phyloP scores from a whole-genome alignment of 2,329 filamentous ascomycete genomes.

The Sporothrix protearum region DNA sequence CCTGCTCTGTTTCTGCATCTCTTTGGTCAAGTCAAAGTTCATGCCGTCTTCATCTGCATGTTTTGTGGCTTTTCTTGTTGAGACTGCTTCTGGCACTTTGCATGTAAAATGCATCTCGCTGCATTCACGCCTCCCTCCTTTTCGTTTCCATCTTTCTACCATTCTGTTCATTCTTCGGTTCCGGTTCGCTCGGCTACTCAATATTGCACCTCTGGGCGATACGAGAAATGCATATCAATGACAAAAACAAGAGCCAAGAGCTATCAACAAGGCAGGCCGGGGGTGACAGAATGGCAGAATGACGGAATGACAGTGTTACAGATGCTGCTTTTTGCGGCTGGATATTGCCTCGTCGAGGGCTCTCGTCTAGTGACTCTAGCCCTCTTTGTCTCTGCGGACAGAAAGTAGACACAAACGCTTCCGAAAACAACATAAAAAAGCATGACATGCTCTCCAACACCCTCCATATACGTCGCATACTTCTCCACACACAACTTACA shows the following conservation, averaged over 20 bases:
- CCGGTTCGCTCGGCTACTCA: not conserved
- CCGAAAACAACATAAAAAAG: not conserved
- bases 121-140: conserved; percentile 16
- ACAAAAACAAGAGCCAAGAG: not conserved
- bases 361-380: conserved; percentile 1
- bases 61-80: not conserved
- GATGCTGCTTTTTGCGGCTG: not conserved
- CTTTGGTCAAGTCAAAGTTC: not conserved
- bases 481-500: conserved; percentile 1
- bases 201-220: not conserved
- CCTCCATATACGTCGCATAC: not conserved
- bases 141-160: not conserved
- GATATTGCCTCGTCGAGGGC: not conserved
- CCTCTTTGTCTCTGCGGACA: not conserved
- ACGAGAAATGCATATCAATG: not conserved
- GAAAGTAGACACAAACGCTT: not conserved
- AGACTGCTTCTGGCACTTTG: not conserved
- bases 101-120: not conserved
- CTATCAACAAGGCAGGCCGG: not conserved
- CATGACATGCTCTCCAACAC: not conserved
- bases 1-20: conserved; percentile 23
- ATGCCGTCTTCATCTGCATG: not conserved
- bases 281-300: not conserved
- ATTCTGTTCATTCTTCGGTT: not conserved
- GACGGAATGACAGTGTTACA: not conserved